These are phyloP conservation scores for Novymonas esmeraldas DNA, from an alignment of 208 protist genomes.

Conservation along the genomic window DNA sequence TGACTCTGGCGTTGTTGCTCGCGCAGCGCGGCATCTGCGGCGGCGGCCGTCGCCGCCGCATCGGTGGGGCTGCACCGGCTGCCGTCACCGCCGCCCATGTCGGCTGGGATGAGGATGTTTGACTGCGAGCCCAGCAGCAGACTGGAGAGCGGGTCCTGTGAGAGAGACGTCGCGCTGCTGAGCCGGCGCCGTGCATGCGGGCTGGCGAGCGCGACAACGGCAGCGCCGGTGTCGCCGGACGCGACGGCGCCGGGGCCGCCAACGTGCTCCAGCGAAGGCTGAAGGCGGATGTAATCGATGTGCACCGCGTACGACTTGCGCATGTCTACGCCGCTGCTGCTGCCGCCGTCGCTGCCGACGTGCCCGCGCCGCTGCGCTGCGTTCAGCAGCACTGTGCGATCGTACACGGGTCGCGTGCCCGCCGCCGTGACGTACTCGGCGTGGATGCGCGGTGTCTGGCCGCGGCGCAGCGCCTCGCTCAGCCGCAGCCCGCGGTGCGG, in stretches of 20 bases:
- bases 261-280: constrained; percentile 27
- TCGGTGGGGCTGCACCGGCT: background rate
- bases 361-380: background rate
- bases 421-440: constrained; percentile 61
- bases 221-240: background rate
- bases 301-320: constrained; percentile 66
- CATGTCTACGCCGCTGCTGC: constrained; percentile 7
- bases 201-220: background rate
- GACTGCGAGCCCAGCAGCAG: constrained; percentile 24
- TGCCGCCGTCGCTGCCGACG: background rate
- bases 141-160: constrained; percentile 17
- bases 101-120: constrained; percentile 10
- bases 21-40: background rate
- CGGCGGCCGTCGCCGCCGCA: background rate
- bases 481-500: constrained; percentile 44
- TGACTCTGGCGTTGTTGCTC: constrained; percentile 7
- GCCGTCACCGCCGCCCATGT: background rate
- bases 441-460: constrained; percentile 62
- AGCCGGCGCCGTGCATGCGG: no score
- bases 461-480: constrained; percentile 44
- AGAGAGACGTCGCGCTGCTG: constrained; percentile 5
- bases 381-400: constrained; percentile 32
- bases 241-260: background rate
- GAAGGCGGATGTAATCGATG: constrained; percentile 80
- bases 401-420: constrained; percentile 47